phyloP scores from a whole-genome alignment of 306 rosid genomes.

The Hippophae gyantsensis region DNA sequence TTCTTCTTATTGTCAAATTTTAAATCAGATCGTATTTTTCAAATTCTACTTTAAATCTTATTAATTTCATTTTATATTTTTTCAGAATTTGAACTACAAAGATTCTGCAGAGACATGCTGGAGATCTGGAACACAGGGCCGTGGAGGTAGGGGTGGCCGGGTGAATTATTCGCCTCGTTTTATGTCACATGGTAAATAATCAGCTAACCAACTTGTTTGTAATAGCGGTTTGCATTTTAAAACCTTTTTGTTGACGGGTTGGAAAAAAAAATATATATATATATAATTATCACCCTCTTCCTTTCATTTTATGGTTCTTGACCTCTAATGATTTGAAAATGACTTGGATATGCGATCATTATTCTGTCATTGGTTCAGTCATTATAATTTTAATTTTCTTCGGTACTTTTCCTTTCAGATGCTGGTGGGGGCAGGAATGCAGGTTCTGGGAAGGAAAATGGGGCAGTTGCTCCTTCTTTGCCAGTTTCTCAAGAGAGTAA shows the following conservation, averaged over 20 bases:
- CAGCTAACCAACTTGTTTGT: slow-evolving; percentile 11
- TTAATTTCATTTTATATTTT: slow-evolving; percentile 9
- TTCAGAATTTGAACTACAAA: slow-evolving; percentile 68
- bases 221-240: slow-evolving; percentile 1
- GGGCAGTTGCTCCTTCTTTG: slow-evolving; percentile 34
- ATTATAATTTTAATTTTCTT: slow-evolving; percentile 16
- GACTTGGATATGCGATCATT: background rate
- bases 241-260: background rate
- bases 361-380: slow-evolving; percentile 18
- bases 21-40: background rate
- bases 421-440: slow-evolving; percentile 55
- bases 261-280: background rate
- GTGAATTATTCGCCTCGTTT: slow-evolving; percentile 49
- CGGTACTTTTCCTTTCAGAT: slow-evolving; percentile 42
- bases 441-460: slow-evolving; percentile 58
- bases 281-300: background rate
- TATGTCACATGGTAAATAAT: slow-evolving; percentile 51
- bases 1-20: background rate
- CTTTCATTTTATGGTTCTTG: background rate
- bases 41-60: slow-evolving; percentile 7
- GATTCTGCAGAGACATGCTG: slow-evolving; percentile 68
- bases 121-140: slow-evolving; percentile 66
- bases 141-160: slow-evolving; percentile 76
- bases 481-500: slow-evolving; percentile 48
- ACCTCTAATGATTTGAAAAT: slow-evolving; percentile 11